phyloP scores from a whole-genome alignment of 768 basidiomycete genomes.

The Suillus bovinus region DNA sequence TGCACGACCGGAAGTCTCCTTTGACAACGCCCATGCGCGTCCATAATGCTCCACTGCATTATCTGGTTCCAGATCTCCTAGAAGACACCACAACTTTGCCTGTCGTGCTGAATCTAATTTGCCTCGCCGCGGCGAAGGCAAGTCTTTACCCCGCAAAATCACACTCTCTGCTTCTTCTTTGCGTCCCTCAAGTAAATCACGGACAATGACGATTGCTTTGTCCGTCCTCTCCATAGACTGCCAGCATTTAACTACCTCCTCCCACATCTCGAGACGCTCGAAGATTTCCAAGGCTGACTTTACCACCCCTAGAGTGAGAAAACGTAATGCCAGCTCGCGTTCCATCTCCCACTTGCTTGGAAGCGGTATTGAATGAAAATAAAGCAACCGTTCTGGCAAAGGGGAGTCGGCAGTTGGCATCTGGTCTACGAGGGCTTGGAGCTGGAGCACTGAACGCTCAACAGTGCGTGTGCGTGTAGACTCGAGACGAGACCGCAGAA shows the following conservation, averaged over 20 bases:
- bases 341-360: slow-evolving; percentile 96
- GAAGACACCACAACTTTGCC: slow-evolving; percentile 92
- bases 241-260: slow-evolving; percentile 91
- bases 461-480: slow-evolving; percentile 86
- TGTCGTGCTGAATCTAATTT: slow-evolving; percentile 66
- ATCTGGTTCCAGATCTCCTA: slow-evolving; percentile 87
- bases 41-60: slow-evolving; percentile 73
- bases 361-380: slow-evolving; percentile 78
- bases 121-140: slow-evolving; percentile 41
- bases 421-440: slow-evolving; percentile 95
- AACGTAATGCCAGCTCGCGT: slow-evolving; percentile 82
- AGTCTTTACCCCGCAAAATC: slow-evolving; percentile 56
- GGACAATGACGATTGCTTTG: slow-evolving; percentile 77
- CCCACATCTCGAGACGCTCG: slow-evolving; percentile 97
- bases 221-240: slow-evolving; percentile 77
- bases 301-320: slow-evolving; percentile 82
- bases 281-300: slow-evolving; percentile 93
- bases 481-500: slow-evolving; percentile 91
- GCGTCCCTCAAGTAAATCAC: slow-evolving; percentile 79
- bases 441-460: slow-evolving; percentile 88
- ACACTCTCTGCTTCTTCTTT: slow-evolving; percentile 84
- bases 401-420: slow-evolving; percentile 87
- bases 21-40: slow-evolving; percentile 82
- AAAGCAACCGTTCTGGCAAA: slow-evolving; percentile 71
- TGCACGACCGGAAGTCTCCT: slow-evolving; percentile 80